Percentiles rank a stretch among this genome's conserved stretches.
Evolutionary conservation across 257 asterid genomes (phyloP).

Genomic region (Haberlea rhodopensis): DNA sequence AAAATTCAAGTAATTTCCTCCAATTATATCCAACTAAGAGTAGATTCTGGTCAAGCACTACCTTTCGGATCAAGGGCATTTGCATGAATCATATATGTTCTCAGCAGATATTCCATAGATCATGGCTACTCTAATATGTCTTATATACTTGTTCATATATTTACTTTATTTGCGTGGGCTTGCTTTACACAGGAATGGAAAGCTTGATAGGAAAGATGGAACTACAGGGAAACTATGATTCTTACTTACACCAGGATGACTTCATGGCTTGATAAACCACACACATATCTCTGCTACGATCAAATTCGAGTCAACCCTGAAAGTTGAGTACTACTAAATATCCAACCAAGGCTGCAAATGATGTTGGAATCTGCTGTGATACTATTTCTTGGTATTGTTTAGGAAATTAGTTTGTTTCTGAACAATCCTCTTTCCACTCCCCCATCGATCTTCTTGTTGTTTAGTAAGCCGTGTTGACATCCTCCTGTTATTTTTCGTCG

Average conservation of each 20-base stretch:
- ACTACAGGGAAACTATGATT: slow-evolving; percentile 43
- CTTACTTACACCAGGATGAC: slow-evolving; percentile 43
- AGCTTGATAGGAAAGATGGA: slow-evolving; percentile 45
- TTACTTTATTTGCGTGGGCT: slow-evolving; percentile 3
- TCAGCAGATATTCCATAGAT: not conserved
- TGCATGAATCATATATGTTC: not conserved
- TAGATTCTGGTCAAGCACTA: not conserved
- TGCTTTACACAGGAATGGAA: slow-evolving; percentile 43
- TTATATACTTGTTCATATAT: not conserved
- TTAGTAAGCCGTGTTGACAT: slow-evolving; percentile 11
- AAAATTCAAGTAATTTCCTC: not conserved
- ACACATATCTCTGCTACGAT: slow-evolving; percentile 6
- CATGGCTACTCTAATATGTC: not conserved
- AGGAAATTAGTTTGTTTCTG: slow-evolving; percentile 13
- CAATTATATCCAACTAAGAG: not conserved
- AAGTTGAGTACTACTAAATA: not conserved
- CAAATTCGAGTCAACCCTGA: slow-evolving; percentile 7
- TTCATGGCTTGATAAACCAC: slow-evolving; percentile 35
- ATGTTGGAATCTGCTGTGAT: slow-evolving; percentile 9
- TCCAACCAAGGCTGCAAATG: not conserved
- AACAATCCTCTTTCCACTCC: not conserved
- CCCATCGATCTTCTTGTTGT: slow-evolving; percentile 1
- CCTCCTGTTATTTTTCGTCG: not conserved
- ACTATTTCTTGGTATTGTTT: slow-evolving; percentile 10
- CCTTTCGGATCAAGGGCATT: not conserved